Percentiles rank a stretch among this genome's conserved stretches.
Conservation (phyloP, 2,329 filamentous ascomycete species). For the Bisporella sp. region DNA sequence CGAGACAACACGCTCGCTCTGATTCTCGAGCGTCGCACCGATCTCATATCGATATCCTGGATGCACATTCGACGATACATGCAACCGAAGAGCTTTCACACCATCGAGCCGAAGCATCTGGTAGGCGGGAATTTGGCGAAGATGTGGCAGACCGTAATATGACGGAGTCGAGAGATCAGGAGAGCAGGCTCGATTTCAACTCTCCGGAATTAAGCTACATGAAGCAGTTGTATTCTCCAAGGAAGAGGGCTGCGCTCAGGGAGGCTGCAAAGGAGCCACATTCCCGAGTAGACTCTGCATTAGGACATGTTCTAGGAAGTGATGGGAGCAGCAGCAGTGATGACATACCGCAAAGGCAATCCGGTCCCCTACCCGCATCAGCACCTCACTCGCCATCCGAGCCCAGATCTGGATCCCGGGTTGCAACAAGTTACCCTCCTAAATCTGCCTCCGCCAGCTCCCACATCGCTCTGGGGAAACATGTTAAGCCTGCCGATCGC, state of each 20-base stretch:
- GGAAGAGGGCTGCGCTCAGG: not conserved
- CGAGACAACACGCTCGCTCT: slow-evolving; percentile 3
- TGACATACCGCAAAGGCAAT: no score
- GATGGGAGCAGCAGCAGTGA: not conserved
- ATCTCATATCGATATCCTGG: slow-evolving; percentile 45
- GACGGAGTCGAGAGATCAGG: not conserved
- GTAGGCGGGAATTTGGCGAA: slow-evolving; percentile 51
- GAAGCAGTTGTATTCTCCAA: slow-evolving; percentile 7
- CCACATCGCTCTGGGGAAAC: not conserved
- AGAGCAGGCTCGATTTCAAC: slow-evolving; percentile 7
- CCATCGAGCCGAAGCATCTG: slow-evolving; percentile 41
- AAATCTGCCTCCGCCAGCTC: slow-evolving; percentile 7
- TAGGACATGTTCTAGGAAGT: slow-evolving; percentile 11
- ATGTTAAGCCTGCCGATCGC: not conserved
- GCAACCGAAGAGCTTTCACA: slow-evolving; percentile 33
- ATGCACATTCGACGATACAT: slow-evolving; percentile 47
- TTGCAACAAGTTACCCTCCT: slow-evolving; percentile 3
- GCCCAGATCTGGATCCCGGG: not conserved
- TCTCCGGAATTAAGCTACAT: slow-evolving; percentile 15
- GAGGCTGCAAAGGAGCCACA: not conserved
- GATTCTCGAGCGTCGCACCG: slow-evolving; percentile 8
- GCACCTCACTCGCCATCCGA: no score
- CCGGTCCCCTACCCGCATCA: no score
- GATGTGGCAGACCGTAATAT: slow-evolving; percentile 57
- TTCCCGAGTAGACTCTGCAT: slow-evolving; percentile 7